Percentiles rank a stretch among this genome's conserved stretches.
These are phyloP conservation scores for Dillenia suffruticosa DNA, from an alignment of 164 flowering plant genomes.

Conservation along the genomic window DNA sequence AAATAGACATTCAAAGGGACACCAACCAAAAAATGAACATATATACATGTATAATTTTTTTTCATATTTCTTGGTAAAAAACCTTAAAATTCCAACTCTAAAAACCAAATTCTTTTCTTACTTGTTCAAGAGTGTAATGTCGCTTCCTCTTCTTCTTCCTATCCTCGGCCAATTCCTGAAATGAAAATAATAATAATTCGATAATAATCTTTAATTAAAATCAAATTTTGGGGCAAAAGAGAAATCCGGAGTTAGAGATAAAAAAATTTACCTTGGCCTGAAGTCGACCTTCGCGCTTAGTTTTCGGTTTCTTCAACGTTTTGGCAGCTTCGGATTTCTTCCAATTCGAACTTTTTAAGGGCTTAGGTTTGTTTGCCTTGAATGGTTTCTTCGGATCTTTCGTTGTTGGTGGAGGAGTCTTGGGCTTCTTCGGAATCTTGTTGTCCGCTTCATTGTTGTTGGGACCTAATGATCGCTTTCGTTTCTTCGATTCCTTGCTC, in stretches of 20 bases:
- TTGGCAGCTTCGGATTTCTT: constrained; percentile 12
- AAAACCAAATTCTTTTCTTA: constrained; percentile 12
- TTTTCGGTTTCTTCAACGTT: constrained; percentile 22
- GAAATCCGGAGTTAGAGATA: neutral
- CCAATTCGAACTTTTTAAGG: constrained; percentile 11
- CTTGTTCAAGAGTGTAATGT: constrained; percentile 80
- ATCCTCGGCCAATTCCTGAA: constrained; percentile 75
- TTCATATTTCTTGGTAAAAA: no score
- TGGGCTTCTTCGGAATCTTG: constrained; percentile 35
- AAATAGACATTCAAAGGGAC: no score
- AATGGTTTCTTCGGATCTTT: constrained; percentile 23
- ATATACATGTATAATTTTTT: no score
- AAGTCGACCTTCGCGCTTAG: constrained; percentile 48
- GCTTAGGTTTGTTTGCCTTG: constrained; percentile 17
- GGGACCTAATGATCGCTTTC: constrained; percentile 26
- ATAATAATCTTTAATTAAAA: neutral
- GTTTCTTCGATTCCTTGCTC: constrained; percentile 28
- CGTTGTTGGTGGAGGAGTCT: constrained; percentile 20
- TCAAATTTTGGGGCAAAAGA: neutral
- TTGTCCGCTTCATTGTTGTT: constrained; percentile 2
- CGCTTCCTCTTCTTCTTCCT: constrained; percentile 89
- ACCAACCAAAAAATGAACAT: no score
- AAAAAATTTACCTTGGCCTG: constrained; percentile 50
- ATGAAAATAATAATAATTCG: constrained; percentile 4
- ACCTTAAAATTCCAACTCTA: no score